These are phyloP conservation scores for Podaxis rugospora DNA, from an alignment of 768 basidiomycete species.

Conservation along the genomic window DNA sequence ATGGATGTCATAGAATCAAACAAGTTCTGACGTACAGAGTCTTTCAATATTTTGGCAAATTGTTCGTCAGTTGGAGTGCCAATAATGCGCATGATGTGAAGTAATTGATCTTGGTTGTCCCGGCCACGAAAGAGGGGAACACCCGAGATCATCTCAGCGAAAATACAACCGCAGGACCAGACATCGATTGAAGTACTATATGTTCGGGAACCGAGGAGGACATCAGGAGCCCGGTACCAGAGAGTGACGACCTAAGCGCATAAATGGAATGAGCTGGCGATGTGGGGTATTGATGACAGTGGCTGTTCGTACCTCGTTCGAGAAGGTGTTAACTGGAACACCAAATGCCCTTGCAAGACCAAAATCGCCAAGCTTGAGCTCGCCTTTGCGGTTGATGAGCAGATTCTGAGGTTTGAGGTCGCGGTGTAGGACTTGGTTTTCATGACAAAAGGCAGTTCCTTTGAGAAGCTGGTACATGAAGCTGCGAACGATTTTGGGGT, in stretches of 20 bases:
- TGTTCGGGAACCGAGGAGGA: conserved; percentile 92
- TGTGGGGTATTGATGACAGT: not conserved
- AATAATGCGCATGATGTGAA: conserved; percentile 95
- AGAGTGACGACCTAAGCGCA: conserved; percentile 81
- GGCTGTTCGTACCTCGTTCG: conserved; percentile 68
- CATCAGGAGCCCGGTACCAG: conserved; percentile 99
- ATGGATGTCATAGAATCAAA: not conserved
- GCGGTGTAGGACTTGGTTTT: conserved; percentile 95
- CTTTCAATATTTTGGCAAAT: conserved; percentile 82
- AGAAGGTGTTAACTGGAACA: conserved; percentile 98
- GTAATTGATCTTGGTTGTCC: conserved; percentile 96
- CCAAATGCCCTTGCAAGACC: conserved; percentile 97
- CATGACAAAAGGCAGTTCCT: conserved; percentile 97
- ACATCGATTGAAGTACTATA: conserved; percentile 99
- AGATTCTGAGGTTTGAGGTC: conserved; percentile 99
- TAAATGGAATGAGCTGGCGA: conserved; percentile 10
- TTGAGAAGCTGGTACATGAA: conserved; percentile 98
- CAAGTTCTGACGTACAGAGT: conserved; percentile 58
- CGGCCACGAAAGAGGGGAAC: conserved; percentile 94
- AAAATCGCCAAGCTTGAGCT: conserved; percentile 97
- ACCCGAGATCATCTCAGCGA: conserved; percentile 99
- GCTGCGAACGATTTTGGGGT: conserved; percentile 84
- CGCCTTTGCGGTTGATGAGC: conserved; percentile 94
- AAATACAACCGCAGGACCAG: conserved; percentile 99
- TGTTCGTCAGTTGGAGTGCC: conserved; percentile 91